Base-by-base conservation (phyloP, 768 basidiomycete genomes). In the Paxillus rubicundulus region DNA sequence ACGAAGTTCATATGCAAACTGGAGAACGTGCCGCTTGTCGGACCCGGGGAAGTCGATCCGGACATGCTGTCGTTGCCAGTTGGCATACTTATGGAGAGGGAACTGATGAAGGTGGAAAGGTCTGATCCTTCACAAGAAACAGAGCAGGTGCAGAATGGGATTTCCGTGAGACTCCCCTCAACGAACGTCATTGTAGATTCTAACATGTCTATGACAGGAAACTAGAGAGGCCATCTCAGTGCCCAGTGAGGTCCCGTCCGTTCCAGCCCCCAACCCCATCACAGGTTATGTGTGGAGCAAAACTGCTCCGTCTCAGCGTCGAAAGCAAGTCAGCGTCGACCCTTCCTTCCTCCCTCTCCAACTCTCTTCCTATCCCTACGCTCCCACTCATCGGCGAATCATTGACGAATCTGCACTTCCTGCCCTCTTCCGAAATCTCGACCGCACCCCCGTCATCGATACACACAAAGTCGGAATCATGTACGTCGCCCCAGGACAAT, bases 391-490 rank as follows among this genome's bases (percentile, higher is more conserved):
- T 30, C 67, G 74, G 53, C 78, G 76, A 49, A 73, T 79, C 10
- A 72, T 86, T 5, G 80, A 85, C 43, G 73, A 81, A 9, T 74
- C 84, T 1, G 68, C 72, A 13, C 77, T 89, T 36, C 70, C 80
- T 4, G 73, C 77, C 24, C 82, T 86, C 53, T 74, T 94, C 56
- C 74, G 78, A 21, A 78, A 77, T 7, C 77, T 98, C 41, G 93
- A 97, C 60, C 75, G 81, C 39, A 87, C 89, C 38, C 95, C 94
- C 0, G 93, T 98, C 60, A 95, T 99, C 54, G 97, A 99, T 70
- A 94, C 91, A 0, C 92, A 98, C 70, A 96, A 97, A 69, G 87
- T 98, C 33, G 97, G 92, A 4, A 88, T 99, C 51, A 79, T 99
- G 73, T 99, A 98, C 61, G 96, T 94, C 41, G 95, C 89, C 0